Percentiles rank a stretch among this genome's conserved stretches.
phyloP scores from a whole-genome alignment of 768 basidiomycete species.

The Suillus fuscotomentosus region DNA sequence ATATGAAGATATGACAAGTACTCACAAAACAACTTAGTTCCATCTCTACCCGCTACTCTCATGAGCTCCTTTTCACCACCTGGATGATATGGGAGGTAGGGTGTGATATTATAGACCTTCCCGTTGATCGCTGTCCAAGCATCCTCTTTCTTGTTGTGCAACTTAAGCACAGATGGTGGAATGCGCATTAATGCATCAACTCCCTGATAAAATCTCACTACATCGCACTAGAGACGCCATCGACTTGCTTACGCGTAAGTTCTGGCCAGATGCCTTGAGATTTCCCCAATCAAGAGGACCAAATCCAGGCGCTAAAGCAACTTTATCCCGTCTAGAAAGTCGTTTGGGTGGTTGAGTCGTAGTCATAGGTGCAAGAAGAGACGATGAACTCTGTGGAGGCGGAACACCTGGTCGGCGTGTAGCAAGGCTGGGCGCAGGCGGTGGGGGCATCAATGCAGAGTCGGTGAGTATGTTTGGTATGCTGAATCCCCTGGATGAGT shows the following conservation, averaged over 20 bases:
- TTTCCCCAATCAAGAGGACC: slow-evolving; percentile 94
- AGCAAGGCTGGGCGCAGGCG: slow-evolving; percentile 42
- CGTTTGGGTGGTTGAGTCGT: slow-evolving; percentile 60
- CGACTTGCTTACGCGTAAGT: slow-evolving; percentile 62
- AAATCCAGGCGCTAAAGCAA: slow-evolving; percentile 87
- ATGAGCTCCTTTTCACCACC: slow-evolving; percentile 94
- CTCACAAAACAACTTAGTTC: slow-evolving; percentile 91
- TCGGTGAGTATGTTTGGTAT: slow-evolving; percentile 40
- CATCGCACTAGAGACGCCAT: background rate
- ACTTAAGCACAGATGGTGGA: slow-evolving; percentile 72
- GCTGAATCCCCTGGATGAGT: background rate
- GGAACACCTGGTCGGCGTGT: slow-evolving; percentile 33
- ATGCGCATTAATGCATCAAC: slow-evolving; percentile 67
- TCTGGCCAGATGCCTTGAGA: slow-evolving; percentile 75
- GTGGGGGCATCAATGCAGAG: slow-evolving; percentile 51
- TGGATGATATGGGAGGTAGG: slow-evolving; percentile 89
- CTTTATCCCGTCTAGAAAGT: slow-evolving; percentile 69
- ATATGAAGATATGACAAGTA: slow-evolving; percentile 2
- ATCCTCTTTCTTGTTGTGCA: slow-evolving; percentile 81
- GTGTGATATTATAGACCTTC: slow-evolving; percentile 95
- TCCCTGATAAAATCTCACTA: slow-evolving; percentile 47
- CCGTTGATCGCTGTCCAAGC: slow-evolving; percentile 93
- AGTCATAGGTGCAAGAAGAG: slow-evolving; percentile 56
- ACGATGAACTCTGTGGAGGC: slow-evolving; percentile 29
- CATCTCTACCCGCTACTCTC: slow-evolving; percentile 93